Base-by-base conservation (phyloP, 2,329 filamentous ascomycete species). In the Fusarium staphyleae region DNA sequence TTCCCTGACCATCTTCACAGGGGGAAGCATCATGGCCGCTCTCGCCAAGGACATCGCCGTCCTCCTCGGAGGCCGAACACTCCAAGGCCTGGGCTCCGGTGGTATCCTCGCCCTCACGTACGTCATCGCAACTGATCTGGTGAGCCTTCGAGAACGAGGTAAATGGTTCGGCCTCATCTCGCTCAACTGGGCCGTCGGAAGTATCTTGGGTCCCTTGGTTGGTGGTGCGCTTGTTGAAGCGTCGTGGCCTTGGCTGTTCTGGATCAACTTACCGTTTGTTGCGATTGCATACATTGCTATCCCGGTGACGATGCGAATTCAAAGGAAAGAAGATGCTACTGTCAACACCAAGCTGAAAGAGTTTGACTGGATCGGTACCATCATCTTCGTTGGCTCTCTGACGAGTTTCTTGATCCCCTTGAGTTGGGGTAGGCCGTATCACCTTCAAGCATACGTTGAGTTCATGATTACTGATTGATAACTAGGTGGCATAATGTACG, bases 161-260 rank as follows among this genome's bases (percentile, higher is more conserved):
- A 72, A 74, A 57, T 78, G 73, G 69, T 73, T 71, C 50, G 74
- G 62, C 45, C 65, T 66, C 50, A 66, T 72, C 46, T 75, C 69
- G 1, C 67, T 72, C 18, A 77, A 80, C 69, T 85, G 81, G 83
- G 75, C 80, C 2, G 57, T 87, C 9, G 84, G 83, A 1, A 83
- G 83, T 80, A 63, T 65, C 26, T 46, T 66, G 16, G 63, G 63
- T 1, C 59, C 64, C 6, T 58, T 82, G 18, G 72, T 81, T 29
- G 80, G 84, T 5, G 83, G 82, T 14, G 81, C 76, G 2, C 82
- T 85, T 52, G 75, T 81, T 3, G 74, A 83, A 49, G 72, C 78
- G 35, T 72, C 71, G 1, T 86, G 84, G 85, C 71, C 80, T 8
- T 88, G 85, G 85, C 81, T 88, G 41, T 87, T 87, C 66, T 89